These are phyloP conservation scores for Epicoccum sorghinum DNA, from an alignment of 2,329 filamentous ascomycete species.

Conservation along the genomic window DNA sequence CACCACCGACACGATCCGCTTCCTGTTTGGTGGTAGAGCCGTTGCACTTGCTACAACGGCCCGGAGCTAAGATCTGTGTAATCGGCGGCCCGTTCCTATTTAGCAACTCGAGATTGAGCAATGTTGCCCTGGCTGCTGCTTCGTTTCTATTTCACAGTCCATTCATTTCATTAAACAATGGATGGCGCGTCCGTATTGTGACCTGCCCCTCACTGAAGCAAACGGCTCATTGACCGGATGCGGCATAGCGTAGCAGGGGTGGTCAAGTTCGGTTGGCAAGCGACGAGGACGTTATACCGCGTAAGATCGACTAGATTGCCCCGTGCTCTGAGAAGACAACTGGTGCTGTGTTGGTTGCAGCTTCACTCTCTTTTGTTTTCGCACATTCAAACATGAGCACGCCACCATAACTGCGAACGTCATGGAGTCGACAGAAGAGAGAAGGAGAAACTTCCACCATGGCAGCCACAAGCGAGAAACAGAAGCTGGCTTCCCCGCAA, in stretches of 20 bases:
- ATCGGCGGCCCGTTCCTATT: neutral
- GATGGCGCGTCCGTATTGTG: neutral
- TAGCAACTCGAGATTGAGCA: neutral
- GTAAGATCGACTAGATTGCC: slow-evolving; percentile 6
- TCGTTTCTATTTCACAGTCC: no score
- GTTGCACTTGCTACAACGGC: slow-evolving; percentile 14
- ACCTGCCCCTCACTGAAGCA: slow-evolving; percentile 1
- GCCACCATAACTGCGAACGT: slow-evolving; percentile 4
- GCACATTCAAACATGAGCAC: slow-evolving; percentile 17
- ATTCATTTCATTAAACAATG: no score
- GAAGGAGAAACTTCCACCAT: slow-evolving; percentile 8
- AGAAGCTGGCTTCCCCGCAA: slow-evolving; percentile 3
- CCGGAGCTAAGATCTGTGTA: slow-evolving; percentile 5
- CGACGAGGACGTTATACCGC: slow-evolving; percentile 18
- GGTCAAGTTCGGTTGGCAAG: slow-evolving; percentile 30
- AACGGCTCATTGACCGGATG: slow-evolving; percentile 4
- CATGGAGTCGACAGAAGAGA: slow-evolving; percentile 25
- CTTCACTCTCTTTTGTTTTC: slow-evolving; percentile 8
- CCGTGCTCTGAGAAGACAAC: slow-evolving; percentile 11
- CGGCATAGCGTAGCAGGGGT: slow-evolving; percentile 10
- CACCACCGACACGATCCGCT: slow-evolving; percentile 1
- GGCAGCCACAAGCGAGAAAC: slow-evolving; percentile 3
- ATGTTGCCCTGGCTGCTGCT: no score
- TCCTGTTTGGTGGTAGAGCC: slow-evolving; percentile 5
- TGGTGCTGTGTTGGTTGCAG: neutral